phyloP scores from a whole-genome alignment of 2,329 filamentous ascomycete species.

The Colletotrichum cordylinicola region DNA sequence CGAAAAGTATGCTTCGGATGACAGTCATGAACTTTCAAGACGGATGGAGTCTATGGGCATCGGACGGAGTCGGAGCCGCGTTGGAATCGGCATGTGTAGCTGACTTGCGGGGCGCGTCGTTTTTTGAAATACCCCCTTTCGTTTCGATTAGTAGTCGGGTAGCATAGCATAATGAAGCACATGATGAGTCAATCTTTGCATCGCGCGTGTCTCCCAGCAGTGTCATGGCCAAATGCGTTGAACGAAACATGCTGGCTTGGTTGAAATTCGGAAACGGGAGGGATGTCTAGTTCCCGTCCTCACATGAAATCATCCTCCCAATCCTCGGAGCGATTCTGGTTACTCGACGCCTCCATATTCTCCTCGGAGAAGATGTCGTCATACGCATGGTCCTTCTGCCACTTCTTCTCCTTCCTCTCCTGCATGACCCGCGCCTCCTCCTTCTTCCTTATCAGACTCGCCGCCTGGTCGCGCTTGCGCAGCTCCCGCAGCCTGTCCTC shows the following conservation, averaged over 20 bases:
- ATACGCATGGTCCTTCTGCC: conserved; percentile 97
- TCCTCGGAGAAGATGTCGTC: conserved; percentile 90
- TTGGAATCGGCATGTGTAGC: conserved; percentile 23
- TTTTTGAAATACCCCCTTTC: conserved; percentile 15
- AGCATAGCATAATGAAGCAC: neutral
- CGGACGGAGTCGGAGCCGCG: conserved; percentile 25
- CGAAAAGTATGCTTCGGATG: conserved; percentile 14
- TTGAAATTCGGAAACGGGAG: neutral
- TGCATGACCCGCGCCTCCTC: conserved; percentile 76
- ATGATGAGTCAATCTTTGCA: neutral
- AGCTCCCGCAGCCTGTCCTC: conserved; percentile 77
- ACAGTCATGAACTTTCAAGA: conserved; percentile 26
- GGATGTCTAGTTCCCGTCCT: conserved; percentile 15
- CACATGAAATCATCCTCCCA: conserved; percentile 96
- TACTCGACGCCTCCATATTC: conserved; percentile 77
- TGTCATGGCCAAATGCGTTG: neutral
- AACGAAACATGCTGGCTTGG: neutral
- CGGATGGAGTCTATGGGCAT: conserved; percentile 39
- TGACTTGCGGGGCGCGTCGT: conserved; percentile 16
- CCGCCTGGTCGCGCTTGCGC: conserved; percentile 72
- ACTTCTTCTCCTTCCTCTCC: conserved; percentile 88
- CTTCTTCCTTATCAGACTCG: conserved; percentile 71
- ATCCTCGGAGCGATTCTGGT: conserved; percentile 79
- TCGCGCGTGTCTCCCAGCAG: neutral
- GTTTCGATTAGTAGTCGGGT: neutral